Evolutionary conservation across 345 rosid species (phyloP).

Genomic region (Dovyalis caffra): DNA sequence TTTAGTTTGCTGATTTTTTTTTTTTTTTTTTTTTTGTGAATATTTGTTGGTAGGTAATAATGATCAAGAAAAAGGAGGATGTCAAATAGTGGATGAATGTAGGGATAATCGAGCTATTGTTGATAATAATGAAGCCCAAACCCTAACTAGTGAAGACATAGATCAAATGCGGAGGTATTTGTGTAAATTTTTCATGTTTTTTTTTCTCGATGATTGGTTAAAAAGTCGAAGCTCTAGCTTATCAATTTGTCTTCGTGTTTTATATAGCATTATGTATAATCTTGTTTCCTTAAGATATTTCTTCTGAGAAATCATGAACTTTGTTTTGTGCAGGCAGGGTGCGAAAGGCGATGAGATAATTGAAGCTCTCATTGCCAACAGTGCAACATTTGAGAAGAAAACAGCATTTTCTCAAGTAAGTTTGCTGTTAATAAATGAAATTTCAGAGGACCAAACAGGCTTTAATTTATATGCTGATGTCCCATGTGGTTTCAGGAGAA

Average conservation of each 20-base stretch:
- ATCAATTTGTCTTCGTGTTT: not conserved
- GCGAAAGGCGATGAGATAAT: conserved; percentile 82
- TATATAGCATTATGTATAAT: not conserved
- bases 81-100: conserved; percentile 44
- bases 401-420: conserved; percentile 73
- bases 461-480: conserved; percentile 6
- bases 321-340: conserved; percentile 62
- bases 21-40: conserved; percentile 1
- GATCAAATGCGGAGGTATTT: conserved; percentile 65
- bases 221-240: not conserved
- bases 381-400: conserved; percentile 89
- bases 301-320: not conserved
- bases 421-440: not conserved
- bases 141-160: conserved; percentile 72
- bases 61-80: conserved; percentile 32
- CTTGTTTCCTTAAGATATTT: not conserved
- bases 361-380: conserved; percentile 88
- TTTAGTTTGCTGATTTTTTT: not conserved
- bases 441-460: not conserved
- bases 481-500: conserved; percentile 60
- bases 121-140: conserved; percentile 84
- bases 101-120: conserved; percentile 70
- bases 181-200: not conserved
- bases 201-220: not conserved
- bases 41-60: conserved; percentile 32